phyloP scores from a whole-genome alignment of 2,329 filamentous ascomycete genomes.

The Pestalotiopsis sp. region DNA sequence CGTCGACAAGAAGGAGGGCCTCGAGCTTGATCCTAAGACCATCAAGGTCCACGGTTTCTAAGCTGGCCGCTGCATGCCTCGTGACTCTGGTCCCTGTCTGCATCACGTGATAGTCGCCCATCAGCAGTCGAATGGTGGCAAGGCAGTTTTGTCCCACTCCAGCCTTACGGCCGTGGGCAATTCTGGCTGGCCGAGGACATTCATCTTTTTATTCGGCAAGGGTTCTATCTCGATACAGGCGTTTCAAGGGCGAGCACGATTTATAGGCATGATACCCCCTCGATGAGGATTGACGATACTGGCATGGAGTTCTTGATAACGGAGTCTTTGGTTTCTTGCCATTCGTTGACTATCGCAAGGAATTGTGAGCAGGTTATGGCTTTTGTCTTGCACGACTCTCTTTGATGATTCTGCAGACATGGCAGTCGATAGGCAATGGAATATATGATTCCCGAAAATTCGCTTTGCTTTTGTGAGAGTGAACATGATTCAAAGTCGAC shows the following conservation, averaged over 20 bases:
- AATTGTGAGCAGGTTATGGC: conserved; percentile 21
- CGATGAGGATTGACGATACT: conserved; percentile 23
- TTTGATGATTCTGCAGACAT: conserved; percentile 27
- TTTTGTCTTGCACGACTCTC: conserved; percentile 27
- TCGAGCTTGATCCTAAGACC: conserved; percentile 92
- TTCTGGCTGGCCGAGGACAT: conserved; percentile 23
- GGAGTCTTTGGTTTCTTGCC: conserved; percentile 18
- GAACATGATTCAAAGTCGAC: no score
- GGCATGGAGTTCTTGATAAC: conserved; percentile 17
- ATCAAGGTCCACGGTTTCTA: conserved; percentile 83
- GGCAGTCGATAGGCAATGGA: conserved; percentile 17
- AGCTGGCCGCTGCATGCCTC: conserved; percentile 37
- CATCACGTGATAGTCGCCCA: conserved; percentile 24
- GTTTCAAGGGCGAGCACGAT: conserved; percentile 33
- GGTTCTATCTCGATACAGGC: conserved; percentile 30
- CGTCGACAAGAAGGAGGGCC: conserved; percentile 90
- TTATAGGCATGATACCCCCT: conserved; percentile 35
- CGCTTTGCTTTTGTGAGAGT: background rate
- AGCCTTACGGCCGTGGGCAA: conserved; percentile 20
- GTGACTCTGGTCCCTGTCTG: conserved; percentile 19
- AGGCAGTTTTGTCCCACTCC: conserved; percentile 18
- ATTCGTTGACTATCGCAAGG: conserved; percentile 18
- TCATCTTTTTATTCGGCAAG: conserved; percentile 18
- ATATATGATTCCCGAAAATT: background rate
- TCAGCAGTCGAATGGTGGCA: conserved; percentile 5